Evolutionary conservation across 805 yeast species (phyloP).

Genomic region (Sungouiella thailandica): DNA sequence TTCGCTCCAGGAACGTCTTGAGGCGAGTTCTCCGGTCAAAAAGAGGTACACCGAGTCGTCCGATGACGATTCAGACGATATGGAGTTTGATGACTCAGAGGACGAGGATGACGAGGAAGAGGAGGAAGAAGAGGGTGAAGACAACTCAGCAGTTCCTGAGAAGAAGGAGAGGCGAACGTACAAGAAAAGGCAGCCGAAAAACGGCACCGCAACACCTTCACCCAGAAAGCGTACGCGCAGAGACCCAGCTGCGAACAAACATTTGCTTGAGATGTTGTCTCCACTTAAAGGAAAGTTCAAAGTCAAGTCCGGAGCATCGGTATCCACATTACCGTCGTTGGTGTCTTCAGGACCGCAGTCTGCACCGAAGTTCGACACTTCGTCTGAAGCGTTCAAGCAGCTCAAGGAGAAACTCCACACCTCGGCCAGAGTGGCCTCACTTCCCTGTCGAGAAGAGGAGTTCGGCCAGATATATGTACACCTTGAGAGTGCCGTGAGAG

Average conservation of each 20-base stretch:
- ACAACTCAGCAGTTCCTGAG: conserved; percentile 3
- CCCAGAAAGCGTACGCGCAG: conserved; percentile 4
- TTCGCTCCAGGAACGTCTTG: conserved; percentile 4
- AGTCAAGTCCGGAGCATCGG: conserved; percentile 17
- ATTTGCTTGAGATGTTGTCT: conserved; percentile 16
- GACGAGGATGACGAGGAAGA: neutral
- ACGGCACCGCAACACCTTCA: conserved; percentile 1
- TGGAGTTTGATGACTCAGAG: neutral
- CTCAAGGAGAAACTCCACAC: conserved; percentile 40
- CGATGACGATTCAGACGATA: conserved; percentile 1
- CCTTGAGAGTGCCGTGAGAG: conserved; percentile 65
- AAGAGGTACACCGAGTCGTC: conserved; percentile 4
- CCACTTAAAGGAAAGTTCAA: conserved; percentile 22
- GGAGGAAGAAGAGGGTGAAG: conserved; percentile 1
- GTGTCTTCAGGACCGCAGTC: conserved; percentile 5
- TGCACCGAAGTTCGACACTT: conserved; percentile 14
- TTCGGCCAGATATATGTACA: conserved; percentile 64
- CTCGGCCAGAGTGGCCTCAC: conserved; percentile 40
- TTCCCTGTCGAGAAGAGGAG: conserved; percentile 87
- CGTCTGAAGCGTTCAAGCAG: conserved; percentile 33
- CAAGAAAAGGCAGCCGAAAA: conserved; percentile 2
- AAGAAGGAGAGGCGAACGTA: conserved; percentile 5
- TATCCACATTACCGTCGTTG: conserved; percentile 17
- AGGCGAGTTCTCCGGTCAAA: conserved; percentile 3
- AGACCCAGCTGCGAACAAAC: conserved; percentile 14